phyloP scores from a whole-genome alignment of 2,329 filamentous ascomycete species.

The Meredithiella fracta region DNA sequence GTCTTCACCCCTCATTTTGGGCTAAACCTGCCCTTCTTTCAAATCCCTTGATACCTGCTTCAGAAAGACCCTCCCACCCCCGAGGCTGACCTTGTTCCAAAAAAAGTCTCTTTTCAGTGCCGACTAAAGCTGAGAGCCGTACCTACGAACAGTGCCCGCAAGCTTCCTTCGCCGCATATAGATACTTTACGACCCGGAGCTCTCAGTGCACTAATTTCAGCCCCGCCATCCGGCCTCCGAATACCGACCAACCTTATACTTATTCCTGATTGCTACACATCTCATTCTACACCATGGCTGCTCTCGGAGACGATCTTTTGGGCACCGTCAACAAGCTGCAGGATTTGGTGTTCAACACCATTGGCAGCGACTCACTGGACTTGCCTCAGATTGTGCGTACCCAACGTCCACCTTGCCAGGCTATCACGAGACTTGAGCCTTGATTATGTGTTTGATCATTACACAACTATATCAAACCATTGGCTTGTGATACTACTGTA shows the following conservation, averaged over 20 bases:
- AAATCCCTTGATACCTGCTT: background rate
- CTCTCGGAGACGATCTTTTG: constrained; percentile 89
- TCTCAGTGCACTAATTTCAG: background rate
- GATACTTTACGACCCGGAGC: background rate
- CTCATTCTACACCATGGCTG: constrained; percentile 50
- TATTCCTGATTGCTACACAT: background rate
- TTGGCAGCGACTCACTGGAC: constrained; percentile 95
- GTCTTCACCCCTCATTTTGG: background rate
- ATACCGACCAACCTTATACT: background rate
- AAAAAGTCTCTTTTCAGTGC: background rate
- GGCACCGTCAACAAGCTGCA: constrained; percentile 95
- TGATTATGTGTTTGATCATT: background rate
- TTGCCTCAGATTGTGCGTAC: constrained; percentile 84
- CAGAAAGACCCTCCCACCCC: background rate
- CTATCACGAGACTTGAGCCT: background rate
- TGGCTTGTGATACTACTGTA: background rate
- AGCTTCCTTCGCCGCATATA: constrained; percentile 1
- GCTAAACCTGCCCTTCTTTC: background rate
- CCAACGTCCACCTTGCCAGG: background rate
- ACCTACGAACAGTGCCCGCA: background rate
- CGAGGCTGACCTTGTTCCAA: constrained; percentile 3
- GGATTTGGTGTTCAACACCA: constrained; percentile 98
- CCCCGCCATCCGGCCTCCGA: background rate
- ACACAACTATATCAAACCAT: constrained; percentile 8
- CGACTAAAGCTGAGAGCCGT: background rate